Evolutionary conservation across 177 flowering plant genomes (phyloP), one percentile per base, ranked within the genome.

Genomic region (Telopea speciosissima): DNA sequence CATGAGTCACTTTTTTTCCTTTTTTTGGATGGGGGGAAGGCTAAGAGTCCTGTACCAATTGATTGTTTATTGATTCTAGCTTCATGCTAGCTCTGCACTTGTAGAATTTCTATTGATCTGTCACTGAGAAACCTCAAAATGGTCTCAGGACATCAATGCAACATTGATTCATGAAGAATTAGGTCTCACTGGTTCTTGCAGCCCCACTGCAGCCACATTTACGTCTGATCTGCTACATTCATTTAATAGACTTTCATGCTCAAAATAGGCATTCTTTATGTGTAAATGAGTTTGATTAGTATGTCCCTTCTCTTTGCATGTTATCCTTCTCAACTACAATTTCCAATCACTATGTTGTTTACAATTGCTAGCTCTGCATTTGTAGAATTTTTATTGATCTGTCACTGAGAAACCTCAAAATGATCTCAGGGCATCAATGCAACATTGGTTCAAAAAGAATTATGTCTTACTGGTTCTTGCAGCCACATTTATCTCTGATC

Each of bases 111-210:
- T 19, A 17, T 25, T 24, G 23, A 54, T 54, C 61, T 28, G 42
- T 31, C 54, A 44, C 13, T 56, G 17, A 23, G 44, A 33, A 68
- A 1, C 23, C 19, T 24, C 31, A 26, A n/a, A 56, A 54, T 26
- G 40, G 13, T 52, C 19, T 56, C 40, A 68, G 25, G 17, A 1
- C 44, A 40, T 49, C 69, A 45, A n/a, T 24, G 33, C 59, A 45
- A 31, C 59, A 67, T 44, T 67, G 31, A 17, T n/a, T 45, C 69
- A 16, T 67, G 36, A 45, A 24, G 58, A 40, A 66, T 31, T 16
- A 3, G 21, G 2, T 24, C 8, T 45, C 69, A 45, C 11, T n/a
- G 25, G 9, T 24, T 40, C 24, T 45, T 67, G 25, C 33, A 9
- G 8, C 3, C 44, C 26, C 3, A 17, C 26, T 42, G 8, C 3